These are phyloP conservation scores for Suillus sp. DNA, from an alignment of 768 basidiomycete genomes.

Conservation along the genomic window DNA sequence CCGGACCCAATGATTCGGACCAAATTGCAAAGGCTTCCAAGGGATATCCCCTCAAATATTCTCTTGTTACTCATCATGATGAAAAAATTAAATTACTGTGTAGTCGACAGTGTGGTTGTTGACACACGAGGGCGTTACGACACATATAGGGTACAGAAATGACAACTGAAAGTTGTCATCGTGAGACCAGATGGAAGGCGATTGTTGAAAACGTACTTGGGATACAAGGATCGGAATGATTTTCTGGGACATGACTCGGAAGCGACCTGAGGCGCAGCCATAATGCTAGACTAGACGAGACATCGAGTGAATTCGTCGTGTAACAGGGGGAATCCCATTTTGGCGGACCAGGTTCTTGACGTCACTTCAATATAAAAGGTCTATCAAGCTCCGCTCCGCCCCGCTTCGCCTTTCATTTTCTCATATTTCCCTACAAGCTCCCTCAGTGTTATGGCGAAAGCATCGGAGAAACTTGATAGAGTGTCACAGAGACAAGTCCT, in stretches of 20 bases:
- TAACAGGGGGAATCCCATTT: neutral
- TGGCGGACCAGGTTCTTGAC: neutral
- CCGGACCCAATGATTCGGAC: neutral
- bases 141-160: neutral
- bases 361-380: conserved; percentile 3
- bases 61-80: neutral
- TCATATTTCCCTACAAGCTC: neutral
- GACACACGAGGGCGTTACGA: conserved; percentile 2
- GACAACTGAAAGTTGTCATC: conserved; percentile 13
- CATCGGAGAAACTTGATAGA: neutral
- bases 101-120: neutral
- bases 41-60: neutral
- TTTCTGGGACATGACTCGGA: neutral
- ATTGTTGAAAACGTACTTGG: conserved; percentile 10
- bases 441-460: conserved; percentile 19
- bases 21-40: neutral
- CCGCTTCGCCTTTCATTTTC: neutral
- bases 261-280: too few relatives aligned
- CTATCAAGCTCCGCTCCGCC: conserved; percentile 8
- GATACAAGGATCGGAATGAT: conserved; percentile 11
- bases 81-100: neutral
- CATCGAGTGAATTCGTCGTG: neutral
- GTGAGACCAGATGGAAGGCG: conserved; percentile 22
- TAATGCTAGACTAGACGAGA: neutral
- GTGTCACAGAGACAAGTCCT: neutral